Conservation (phyloP, 2,329 filamentous ascomycete genomes). For the Ophiostoma fasciatum region DNA sequence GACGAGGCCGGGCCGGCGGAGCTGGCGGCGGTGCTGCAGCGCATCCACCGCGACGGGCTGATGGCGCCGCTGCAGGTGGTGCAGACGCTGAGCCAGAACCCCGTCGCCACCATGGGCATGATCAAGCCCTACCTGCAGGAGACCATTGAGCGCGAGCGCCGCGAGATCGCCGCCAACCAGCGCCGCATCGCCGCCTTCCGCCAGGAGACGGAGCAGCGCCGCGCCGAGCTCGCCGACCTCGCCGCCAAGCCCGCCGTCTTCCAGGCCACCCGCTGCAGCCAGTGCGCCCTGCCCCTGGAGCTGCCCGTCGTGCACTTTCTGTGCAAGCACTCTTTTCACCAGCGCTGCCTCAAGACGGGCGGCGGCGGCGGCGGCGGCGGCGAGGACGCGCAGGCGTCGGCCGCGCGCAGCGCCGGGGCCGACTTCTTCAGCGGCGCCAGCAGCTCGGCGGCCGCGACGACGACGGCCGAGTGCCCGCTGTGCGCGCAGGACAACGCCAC, state of each 20-base stretch:
- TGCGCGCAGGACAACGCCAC: slow-evolving; percentile 77
- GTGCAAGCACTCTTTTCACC: slow-evolving; percentile 94
- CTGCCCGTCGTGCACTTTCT: slow-evolving; percentile 89
- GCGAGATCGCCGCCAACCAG: slow-evolving; percentile 69
- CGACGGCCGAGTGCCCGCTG: slow-evolving; percentile 58
- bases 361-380: slow-evolving; percentile 16
- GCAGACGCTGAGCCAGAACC: slow-evolving; percentile 57
- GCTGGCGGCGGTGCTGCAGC: slow-evolving; percentile 61
- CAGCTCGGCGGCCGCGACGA: background rate
- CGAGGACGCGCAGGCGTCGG: slow-evolving; percentile 38
- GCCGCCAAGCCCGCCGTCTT: slow-evolving; percentile 73
- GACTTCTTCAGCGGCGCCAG: background rate
- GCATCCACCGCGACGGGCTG: slow-evolving; percentile 78
- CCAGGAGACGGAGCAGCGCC: slow-evolving; percentile 66
- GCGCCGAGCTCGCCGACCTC: slow-evolving; percentile 63
- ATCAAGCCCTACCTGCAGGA: slow-evolving; percentile 83
- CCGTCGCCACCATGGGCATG: slow-evolving; percentile 91
- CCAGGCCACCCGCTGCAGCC: slow-evolving; percentile 74
- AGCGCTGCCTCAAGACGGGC: slow-evolving; percentile 55
- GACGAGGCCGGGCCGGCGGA: slow-evolving; percentile 75
- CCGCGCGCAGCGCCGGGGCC: no score
- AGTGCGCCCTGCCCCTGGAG: slow-evolving; percentile 65
- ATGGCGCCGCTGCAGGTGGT: slow-evolving; percentile 97
- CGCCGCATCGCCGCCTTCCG: slow-evolving; percentile 73
- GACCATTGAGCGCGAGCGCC: slow-evolving; percentile 77